Percentiles rank a stretch among this genome's conserved stretches.
phyloP scores from a whole-genome alignment of 345 rosid genomes.

The Hypericum perforatum region DNA sequence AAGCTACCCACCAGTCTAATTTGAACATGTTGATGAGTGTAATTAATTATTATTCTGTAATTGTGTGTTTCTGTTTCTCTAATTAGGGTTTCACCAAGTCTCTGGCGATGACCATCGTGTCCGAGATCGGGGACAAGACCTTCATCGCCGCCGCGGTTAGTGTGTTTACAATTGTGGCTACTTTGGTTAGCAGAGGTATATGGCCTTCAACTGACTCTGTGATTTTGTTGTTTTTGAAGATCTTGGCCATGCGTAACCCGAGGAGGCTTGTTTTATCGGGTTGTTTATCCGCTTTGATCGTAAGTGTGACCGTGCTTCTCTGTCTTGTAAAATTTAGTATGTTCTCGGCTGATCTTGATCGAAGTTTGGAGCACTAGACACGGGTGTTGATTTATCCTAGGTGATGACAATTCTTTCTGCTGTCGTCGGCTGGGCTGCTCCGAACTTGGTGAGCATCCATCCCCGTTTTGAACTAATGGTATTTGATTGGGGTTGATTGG shows the following conservation, averaged over 20 bases:
- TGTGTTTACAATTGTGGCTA: neutral
- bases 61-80: too few species aligned
- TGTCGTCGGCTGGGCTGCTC: constrained; percentile 87
- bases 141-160: constrained; percentile 96
- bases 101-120: constrained; percentile 85
- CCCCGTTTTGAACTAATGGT: too few species aligned
- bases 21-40: too few species aligned
- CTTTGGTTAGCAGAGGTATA: neutral
- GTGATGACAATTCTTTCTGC: constrained; percentile 88
- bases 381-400: constrained; percentile 25
- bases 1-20: neutral
- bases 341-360: constrained; percentile 1
- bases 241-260: constrained; percentile 97
- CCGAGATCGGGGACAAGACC: constrained; percentile 99
- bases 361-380: neutral
- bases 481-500: too few species aligned
- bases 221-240: constrained; percentile 35
- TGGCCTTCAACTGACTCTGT: neutral
- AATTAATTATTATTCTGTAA: too few species aligned
- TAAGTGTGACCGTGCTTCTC: constrained; percentile 24
- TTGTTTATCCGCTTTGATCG: constrained; percentile 63
- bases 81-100: constrained; percentile 97
- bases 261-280: constrained; percentile 91
- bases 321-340: neutral
- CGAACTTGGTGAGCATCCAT: constrained; percentile 69